Base-by-base conservation (phyloP, 441 rosid genomes). In the Populus hybrid region DNA sequence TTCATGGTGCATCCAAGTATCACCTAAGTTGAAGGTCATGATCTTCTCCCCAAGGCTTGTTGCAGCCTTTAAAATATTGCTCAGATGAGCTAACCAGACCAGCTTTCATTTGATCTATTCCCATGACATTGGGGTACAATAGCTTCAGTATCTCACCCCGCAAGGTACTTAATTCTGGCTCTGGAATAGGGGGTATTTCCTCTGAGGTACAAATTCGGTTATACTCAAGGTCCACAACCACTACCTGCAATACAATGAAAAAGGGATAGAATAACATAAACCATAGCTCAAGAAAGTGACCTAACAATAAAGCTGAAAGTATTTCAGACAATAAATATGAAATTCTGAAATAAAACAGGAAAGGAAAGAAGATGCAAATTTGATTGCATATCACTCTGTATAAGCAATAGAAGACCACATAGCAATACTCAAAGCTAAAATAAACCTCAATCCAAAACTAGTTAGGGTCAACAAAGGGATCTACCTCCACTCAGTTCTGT, bases 21-120 rank as follows among this genome's bases (percentile, higher is more conserved):
- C 88, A 94, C 99, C 99, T 96, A 72, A 96, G 92, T 85, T 91
- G 98, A 85, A 94, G 88, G 78, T 94, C 97, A 76, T 94, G 98
- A 74, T 89, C 95, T 78, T 91, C 97, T 81, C 97, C 94, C 99
- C 99, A 96, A 74, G 96, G 93, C 91, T 93, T 94, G 89, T 83
- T 85, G 84, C 83, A 82, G 80, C 86, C 74, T 85, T 84, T 92
- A 74, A 85, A 77, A 85, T 77, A 81, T 66, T 81, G 90, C 82
- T 91, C 98, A 76, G 76, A 85, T 69, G 88, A 86, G 84, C 83
- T 79, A 86, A 86, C 88, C 72, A 86, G 83, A 75, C 85, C 86
- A 76, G 79, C 81, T 84, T 85, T 93, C 94, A 93, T 86, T 78
- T 89, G 90, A 91, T 96, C 99, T 66, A 96, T 94, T 68, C 90